Conservation (phyloP, 2,329 filamentous ascomycete species). For the Hypoxylon sp. region DNA sequence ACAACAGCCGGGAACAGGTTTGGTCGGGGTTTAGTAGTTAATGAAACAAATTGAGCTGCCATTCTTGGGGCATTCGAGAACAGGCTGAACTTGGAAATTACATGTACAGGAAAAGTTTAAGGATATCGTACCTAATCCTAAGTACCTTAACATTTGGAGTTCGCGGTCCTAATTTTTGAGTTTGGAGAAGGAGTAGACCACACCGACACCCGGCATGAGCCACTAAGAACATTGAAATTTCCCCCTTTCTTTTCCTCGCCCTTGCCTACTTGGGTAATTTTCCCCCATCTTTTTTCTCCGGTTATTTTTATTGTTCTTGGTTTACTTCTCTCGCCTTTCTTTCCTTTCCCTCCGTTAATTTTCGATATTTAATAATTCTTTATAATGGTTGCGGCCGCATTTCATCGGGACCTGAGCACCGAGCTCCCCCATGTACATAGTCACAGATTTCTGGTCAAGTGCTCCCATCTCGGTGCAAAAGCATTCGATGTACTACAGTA, state of each 20-base stretch:
- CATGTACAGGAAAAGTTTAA: constrained; percentile 8
- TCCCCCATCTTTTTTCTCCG: constrained; percentile 16
- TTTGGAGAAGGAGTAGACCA: constrained; percentile 35
- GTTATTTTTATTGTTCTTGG: constrained; percentile 3
- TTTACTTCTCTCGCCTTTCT: not conserved
- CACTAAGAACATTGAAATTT: constrained; percentile 25
- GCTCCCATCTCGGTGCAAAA: constrained; percentile 29
- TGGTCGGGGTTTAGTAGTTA: constrained; percentile 25
- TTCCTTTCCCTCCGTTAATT: constrained; percentile 1
- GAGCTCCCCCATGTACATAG: not conserved
- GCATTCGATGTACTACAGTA: constrained; percentile 27
- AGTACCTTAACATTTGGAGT: constrained; percentile 8
- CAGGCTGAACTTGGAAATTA: constrained; percentile 39
- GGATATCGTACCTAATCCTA: not conserved
- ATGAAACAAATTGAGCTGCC: constrained; percentile 21
- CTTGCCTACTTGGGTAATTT: constrained; percentile 21
- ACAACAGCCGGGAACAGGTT: constrained; percentile 14
- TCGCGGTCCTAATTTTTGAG: constrained; percentile 16
- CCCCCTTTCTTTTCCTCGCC: constrained; percentile 11
- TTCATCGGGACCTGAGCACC: constrained; percentile 10
- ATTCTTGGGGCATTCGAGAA: constrained; percentile 38
- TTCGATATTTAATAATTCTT: not conserved
- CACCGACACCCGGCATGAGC: constrained; percentile 30
- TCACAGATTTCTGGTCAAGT: constrained; percentile 10
- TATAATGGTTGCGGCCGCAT: not conserved